A percentile compares a stretch with the other conserved stretches of the same genome.
These are phyloP conservation scores for Nicotiana rustica DNA, from an alignment of 305 asterid species.

Conservation along the genomic window DNA sequence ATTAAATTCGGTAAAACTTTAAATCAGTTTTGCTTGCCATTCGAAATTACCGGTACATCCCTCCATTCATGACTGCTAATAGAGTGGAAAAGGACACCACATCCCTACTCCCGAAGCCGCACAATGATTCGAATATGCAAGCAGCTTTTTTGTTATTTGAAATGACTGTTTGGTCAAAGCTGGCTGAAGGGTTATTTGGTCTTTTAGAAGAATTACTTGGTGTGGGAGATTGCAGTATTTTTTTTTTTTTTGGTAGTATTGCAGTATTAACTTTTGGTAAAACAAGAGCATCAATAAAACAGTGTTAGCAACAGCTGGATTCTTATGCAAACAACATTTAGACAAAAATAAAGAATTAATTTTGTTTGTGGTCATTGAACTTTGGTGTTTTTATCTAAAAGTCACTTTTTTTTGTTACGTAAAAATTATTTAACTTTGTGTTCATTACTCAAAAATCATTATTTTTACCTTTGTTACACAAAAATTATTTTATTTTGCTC, in stretches of 20 bases:
- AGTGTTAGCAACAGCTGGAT: constrained; percentile 22
- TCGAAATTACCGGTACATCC: background rate
- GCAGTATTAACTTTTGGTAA: constrained; percentile 13
- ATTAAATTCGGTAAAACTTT: background rate
- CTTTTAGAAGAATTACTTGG: background rate
- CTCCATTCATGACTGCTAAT: background rate
- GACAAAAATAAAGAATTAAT: too few relatives aligned
- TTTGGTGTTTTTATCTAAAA: background rate
- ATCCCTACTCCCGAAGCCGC: constrained; percentile 21
- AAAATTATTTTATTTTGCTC: too few relatives aligned
- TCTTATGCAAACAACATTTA: background rate
- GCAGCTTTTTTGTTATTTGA: constrained; percentile 30
- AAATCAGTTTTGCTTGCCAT: background rate
- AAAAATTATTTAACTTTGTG: too few relatives aligned
- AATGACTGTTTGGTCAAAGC: constrained; percentile 1
- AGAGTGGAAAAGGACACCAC: constrained; percentile 29
- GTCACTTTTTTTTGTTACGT: too few relatives aligned
- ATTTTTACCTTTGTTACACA: too few relatives aligned
- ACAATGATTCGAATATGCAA: constrained; percentile 24
- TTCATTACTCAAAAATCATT: too few relatives aligned
- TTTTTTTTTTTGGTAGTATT: background rate
- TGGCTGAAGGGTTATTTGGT: background rate
- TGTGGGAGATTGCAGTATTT: background rate
- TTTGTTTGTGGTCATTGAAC: background rate
- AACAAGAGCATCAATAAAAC: constrained; percentile 27